Evolutionary conservation across 345 rosid genomes (phyloP).

Genomic region (Lepidium sativum): DNA sequence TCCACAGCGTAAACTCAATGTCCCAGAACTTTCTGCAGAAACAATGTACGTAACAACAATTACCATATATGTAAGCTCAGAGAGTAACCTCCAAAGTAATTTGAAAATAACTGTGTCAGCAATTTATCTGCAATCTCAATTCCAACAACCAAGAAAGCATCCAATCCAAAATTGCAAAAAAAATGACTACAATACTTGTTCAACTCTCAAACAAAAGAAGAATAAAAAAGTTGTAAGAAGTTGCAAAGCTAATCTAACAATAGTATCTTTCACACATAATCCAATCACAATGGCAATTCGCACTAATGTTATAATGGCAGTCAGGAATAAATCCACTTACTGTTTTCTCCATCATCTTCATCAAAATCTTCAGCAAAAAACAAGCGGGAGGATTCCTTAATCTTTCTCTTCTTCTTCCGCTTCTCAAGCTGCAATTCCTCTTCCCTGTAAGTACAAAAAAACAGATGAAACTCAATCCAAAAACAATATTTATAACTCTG

Average conservation of each 20-base stretch:
- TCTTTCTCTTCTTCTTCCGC: conserved; percentile 82
- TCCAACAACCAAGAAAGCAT: background rate
- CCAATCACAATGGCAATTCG: conserved; percentile 15
- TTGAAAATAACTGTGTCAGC: background rate
- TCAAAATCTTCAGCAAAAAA: too few relatives aligned
- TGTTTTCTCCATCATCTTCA: too few relatives aligned
- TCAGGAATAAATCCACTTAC: too few relatives aligned
- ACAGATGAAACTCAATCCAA: too few relatives aligned
- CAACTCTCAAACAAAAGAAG: too few relatives aligned
- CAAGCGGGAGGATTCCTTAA: conserved; percentile 59
- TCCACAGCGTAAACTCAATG: conserved; percentile 34
- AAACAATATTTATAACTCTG: too few relatives aligned
- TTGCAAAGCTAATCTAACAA: background rate
- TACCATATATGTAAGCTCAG: background rate
- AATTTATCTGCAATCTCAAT: background rate
- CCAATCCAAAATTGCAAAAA: background rate
- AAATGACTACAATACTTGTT: background rate
- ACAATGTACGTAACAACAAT: background rate
- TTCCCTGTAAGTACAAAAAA: conserved; percentile 44
- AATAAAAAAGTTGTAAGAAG: too few relatives aligned
- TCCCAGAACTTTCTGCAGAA: conserved; percentile 31
- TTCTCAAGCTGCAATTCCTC: conserved; percentile 82
- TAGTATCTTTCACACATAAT: background rate
- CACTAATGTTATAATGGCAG: too few relatives aligned
- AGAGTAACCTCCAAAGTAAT: too few relatives aligned